Percentiles rank a stretch among this genome's conserved stretches.
Conservation (phyloP, 1,284 basidiomycete genomes). For the Ustanciosporium gigantosporum region DNA sequence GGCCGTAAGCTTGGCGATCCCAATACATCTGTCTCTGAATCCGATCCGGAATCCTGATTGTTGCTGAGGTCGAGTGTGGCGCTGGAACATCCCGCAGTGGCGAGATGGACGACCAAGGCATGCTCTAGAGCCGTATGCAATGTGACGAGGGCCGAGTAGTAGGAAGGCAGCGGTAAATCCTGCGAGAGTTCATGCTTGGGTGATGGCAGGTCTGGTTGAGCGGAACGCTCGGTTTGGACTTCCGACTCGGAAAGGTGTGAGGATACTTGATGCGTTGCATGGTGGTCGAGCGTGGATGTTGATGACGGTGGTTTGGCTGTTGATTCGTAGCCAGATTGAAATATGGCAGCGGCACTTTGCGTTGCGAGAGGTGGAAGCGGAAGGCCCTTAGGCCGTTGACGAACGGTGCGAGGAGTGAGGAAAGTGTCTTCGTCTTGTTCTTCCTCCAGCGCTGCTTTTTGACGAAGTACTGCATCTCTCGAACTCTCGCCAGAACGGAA, state of each 20-base stretch:
- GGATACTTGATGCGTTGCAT: too few relatives aligned
- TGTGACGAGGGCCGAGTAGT: constrained; percentile 40
- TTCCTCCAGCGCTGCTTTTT: background rate
- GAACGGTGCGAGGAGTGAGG: constrained; percentile 32
- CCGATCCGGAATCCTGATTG: constrained; percentile 8
- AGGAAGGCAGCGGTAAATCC: constrained; percentile 36
- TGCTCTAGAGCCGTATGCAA: constrained; percentile 53
- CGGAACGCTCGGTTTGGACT: background rate
- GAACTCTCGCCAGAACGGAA: constrained; percentile 8
- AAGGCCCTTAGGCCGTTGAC: constrained; percentile 21
- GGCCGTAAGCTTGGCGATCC: background rate
- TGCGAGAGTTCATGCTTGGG: constrained; percentile 16
- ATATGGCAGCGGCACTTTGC: constrained; percentile 26
- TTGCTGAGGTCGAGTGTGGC: constrained; percentile 21
- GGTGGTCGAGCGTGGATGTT: too few relatives aligned
- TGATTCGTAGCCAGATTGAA: constrained; percentile 6
- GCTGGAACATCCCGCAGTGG: constrained; percentile 44
- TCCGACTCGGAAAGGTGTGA: background rate
- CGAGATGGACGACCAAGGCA: constrained; percentile 53
- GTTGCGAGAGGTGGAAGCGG: constrained; percentile 30
- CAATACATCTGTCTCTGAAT: background rate
- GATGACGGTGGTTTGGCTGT: background rate
- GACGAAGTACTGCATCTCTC: constrained; percentile 13
- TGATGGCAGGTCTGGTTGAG: constrained; percentile 1
- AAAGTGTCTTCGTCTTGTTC: constrained; percentile 34